Base-by-base conservation (phyloP, 495 filamentous ascomycete genomes). In the Trichoderma reesei region DNA sequence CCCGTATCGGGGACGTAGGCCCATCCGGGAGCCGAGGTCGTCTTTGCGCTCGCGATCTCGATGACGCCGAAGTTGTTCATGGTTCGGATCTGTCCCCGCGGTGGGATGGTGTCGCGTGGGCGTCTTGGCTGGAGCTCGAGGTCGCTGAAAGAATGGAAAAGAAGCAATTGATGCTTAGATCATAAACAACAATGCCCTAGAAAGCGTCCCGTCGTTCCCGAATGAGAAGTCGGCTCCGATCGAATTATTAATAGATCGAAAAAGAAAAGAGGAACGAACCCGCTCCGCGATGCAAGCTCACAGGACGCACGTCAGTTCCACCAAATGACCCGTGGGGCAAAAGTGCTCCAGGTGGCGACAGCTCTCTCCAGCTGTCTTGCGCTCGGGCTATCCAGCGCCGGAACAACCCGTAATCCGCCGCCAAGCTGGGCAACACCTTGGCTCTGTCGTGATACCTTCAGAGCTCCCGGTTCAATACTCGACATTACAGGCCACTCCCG, bases 1-100 rank as follows among this genome's bases (percentile, higher is more conserved):
- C 81, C 82, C n/a, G 82, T 84, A 68, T 95, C 89, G 39, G 90
- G 84, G 20, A 96, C 91, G 72, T 94, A 94, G 46, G 90, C 88
- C 86, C 89, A 97, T 65, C 92, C 92, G 0, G 92, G 91, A 1
- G 88, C 88, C 60, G 79, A 76, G 64, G 82, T 81, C 20, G 84
- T 84, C 48, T 83, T 83, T 3, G 87, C 81, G 71, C 79, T 86
- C 16, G 90, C 86, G 56, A 96, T 77, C 60, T 93, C 84, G 72
- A 93, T 86, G 68, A 96, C 81, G 62, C 82, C 82, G 65, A 84
- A 84, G 66, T 80, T 79, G 67, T 81, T 80, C 79, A 82, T 81
- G 37, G 37, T 39, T 39, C 37, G 37, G 10, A 39, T 39, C 37
- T 4, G 37, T n/a, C n/a, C n/a, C n/a, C n/a, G n/a, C n/a, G n/a